Base-by-base conservation (phyloP, 1,284 basidiomycete genomes). In the Cronartium quercuum region DNA sequence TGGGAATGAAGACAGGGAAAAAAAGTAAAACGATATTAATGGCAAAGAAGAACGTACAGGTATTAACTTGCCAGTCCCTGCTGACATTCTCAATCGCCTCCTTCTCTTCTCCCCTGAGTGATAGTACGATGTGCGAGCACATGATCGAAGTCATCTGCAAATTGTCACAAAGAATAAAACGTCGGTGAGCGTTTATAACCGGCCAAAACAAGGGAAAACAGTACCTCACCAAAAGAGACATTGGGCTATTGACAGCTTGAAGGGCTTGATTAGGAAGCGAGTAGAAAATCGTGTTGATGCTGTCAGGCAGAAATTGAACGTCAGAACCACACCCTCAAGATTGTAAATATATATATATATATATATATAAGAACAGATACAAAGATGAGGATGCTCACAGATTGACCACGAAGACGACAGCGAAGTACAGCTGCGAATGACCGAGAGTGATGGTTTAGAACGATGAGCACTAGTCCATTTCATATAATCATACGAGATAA, bases 211-310 rank as follows among this genome's bases (percentile, higher is more conserved):
- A n/a, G n/a, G n/a, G n/a, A n/a, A n/a, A n/a, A n/a, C n/a, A 37
- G 29, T 15, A 61, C 57, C 70, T n/a, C 7, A 74, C 70, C 70
- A 74, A 60, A 34, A 74, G 64, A 34, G 70, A 74, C 70, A 74
- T 74, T 10, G 70, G 70, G 21, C 70, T 74, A 40, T 74, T 74
- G 63, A 74, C 63, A 9, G 70, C 70, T 42, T 74, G 70, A 42
- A 74, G 64, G 13, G 70, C 70, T 66, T 65, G 70, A 24, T 62
- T 55, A n/a, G 70, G 70, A 21, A 74, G 38, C 51, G 70, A 57
- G 51, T 74, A 74, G 40, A 74, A 74, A 18, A 74, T 74, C 10
- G 70, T 74, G 64, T 74, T 74, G 70, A 66, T 61, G 13, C 70
- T 74, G 13, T n/a, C n/a, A 34, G 1, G 18, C 24, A 13, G 37